These are phyloP conservation scores for Cymbopogon flexuosus DNA, from an alignment of 202 grass and related monocot genomes.

Conservation along the genomic window DNA sequence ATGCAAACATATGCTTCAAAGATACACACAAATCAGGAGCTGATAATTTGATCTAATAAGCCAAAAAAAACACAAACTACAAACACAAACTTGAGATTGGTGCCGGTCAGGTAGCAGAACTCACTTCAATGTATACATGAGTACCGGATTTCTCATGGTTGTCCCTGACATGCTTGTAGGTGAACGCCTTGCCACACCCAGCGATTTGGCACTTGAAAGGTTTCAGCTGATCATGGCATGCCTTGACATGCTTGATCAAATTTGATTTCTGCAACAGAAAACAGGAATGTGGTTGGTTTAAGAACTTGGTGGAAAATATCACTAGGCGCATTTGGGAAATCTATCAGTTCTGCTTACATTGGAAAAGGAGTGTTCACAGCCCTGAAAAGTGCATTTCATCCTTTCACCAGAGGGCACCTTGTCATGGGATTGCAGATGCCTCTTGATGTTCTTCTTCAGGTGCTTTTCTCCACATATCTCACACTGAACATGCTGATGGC, in stretches of 20 bases:
- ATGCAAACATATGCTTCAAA: background rate
- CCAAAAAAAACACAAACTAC: background rate
- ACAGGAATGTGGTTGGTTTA: background rate
- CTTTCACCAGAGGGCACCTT: conserved; percentile 3
- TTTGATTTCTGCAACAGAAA: conserved; percentile 68
- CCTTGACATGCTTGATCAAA: conserved; percentile 60
- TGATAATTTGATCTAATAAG: too few species aligned
- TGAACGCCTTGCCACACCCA: conserved; percentile 47
- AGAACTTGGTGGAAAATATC: background rate
- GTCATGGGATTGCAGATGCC: conserved; percentile 45
- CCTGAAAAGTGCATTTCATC: conserved; percentile 55
- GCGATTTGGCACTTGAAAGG: conserved; percentile 41
- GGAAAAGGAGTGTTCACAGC: conserved; percentile 62
- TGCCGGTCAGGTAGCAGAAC: background rate
- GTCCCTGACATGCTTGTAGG: conserved; percentile 82
- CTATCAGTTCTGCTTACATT: conserved; percentile 38
- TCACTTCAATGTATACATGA: conserved; percentile 58
- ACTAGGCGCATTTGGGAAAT: background rate
- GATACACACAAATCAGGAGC: background rate
- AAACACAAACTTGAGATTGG: background rate
- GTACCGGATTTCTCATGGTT: conserved; percentile 58
- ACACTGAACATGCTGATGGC: conserved; percentile 57
- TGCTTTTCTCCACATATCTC: conserved; percentile 62
- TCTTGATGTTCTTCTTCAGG: conserved; percentile 85
- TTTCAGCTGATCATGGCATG: conserved; percentile 47